Percentiles rank a stretch among this genome's conserved stretches.
Conservation (phyloP, 2,329 filamentous ascomycete genomes). For the Nemania bipapillata region DNA sequence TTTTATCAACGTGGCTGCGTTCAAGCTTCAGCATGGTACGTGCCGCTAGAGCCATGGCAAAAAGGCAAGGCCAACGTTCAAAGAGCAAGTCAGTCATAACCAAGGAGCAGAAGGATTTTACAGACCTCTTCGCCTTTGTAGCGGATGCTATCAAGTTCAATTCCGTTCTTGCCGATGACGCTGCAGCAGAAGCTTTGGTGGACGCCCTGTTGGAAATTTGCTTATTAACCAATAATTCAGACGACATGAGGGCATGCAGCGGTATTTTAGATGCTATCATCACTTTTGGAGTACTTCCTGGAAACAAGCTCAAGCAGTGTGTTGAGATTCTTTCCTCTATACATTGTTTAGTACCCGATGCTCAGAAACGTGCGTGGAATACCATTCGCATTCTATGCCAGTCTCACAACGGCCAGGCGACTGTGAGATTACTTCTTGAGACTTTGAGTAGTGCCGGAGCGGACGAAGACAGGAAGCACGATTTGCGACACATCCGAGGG, state of each 20-base stretch:
- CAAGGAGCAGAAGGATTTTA: slow-evolving; percentile 70
- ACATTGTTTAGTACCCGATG: slow-evolving; percentile 70
- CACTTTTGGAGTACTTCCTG: slow-evolving; percentile 76
- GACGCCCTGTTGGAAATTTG: slow-evolving; percentile 73
- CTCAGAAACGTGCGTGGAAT: slow-evolving; percentile 74
- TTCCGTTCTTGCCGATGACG: slow-evolving; percentile 73
- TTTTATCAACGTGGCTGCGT: slow-evolving; percentile 70
- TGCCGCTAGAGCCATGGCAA: slow-evolving; percentile 62
- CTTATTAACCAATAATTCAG: slow-evolving; percentile 70
- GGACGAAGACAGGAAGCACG: slow-evolving; percentile 62
- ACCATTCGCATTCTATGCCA: slow-evolving; percentile 75
- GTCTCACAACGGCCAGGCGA: slow-evolving; percentile 77
- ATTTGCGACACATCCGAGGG: slow-evolving; percentile 68
- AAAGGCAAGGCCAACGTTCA: slow-evolving; percentile 60
- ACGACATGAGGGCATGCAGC: slow-evolving; percentile 75
- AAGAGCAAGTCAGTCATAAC: slow-evolving; percentile 57
- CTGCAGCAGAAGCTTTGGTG: slow-evolving; percentile 70
- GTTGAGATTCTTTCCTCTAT: slow-evolving; percentile 78
- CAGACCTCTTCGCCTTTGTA: slow-evolving; percentile 72
- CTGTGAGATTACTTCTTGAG: slow-evolving; percentile 72
- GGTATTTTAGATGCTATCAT: slow-evolving; percentile 75
- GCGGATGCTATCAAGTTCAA: slow-evolving; percentile 80
- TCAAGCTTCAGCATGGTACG: slow-evolving; percentile 65
- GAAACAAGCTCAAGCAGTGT: slow-evolving; percentile 69
- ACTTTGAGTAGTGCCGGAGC: slow-evolving; percentile 64